A percentile compares a stretch with the other conserved stretches of the same genome.
Evolutionary conservation across 129 eudicot species (phyloP).

Genomic region (Kitagawia praeruptora): DNA sequence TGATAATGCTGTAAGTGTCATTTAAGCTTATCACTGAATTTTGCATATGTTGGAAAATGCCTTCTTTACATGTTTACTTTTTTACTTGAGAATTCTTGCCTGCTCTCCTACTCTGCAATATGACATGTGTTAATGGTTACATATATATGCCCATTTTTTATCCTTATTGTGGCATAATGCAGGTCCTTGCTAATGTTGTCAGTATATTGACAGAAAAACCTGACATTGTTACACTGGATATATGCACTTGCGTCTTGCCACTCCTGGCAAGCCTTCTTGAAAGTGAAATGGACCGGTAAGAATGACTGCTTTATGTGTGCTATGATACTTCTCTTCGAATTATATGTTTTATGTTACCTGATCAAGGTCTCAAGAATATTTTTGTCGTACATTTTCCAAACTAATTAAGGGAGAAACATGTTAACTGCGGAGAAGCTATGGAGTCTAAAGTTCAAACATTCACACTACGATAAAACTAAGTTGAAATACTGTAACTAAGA

Average conservation of each 20-base stretch:
- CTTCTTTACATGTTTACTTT: too few species aligned
- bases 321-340: not conserved
- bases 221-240: conserved; percentile 74
- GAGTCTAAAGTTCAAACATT: not conserved
- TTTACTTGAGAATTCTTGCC: too few species aligned
- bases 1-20: too few species aligned
- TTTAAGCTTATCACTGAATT: too few species aligned
- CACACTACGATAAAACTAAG: not conserved
- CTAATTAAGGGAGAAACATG: not conserved
- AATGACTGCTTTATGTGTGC: not conserved
- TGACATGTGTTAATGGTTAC: not conserved
- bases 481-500: not conserved
- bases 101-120: too few species aligned
- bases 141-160: conserved; percentile 3
- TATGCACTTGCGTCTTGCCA: conserved; percentile 72
- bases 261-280: conserved; percentile 65
- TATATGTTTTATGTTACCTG: not conserved
- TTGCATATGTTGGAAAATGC: too few species aligned
- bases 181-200: conserved; percentile 82
- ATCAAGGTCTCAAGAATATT: not conserved
- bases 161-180: conserved; percentile 11
- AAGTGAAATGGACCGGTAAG: conserved; percentile 82
- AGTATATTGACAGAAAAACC: conserved; percentile 60
- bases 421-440: not conserved
- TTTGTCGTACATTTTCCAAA: not conserved